Evolutionary conservation across 495 filamentous ascomycete genomes (phyloP).

Genomic region (Aspergillus funiculosus): DNA sequence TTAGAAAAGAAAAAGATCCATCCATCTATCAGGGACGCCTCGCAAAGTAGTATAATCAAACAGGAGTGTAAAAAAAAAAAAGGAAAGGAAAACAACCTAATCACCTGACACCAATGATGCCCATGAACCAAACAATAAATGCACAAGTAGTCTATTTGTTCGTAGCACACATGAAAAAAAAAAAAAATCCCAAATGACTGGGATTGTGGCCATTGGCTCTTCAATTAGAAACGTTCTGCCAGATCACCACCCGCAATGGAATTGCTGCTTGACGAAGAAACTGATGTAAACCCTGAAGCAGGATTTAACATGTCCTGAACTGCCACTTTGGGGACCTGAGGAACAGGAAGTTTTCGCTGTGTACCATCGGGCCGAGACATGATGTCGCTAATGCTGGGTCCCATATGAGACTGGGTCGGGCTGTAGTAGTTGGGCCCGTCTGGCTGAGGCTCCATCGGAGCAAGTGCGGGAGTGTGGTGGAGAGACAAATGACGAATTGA

Average conservation of each 20-base stretch:
- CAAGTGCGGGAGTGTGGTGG: constrained; percentile 80
- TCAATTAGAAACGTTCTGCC: constrained; percentile 36
- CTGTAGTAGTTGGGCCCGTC: constrained; percentile 55
- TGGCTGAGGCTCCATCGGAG: constrained; percentile 80
- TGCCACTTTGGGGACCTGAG: constrained; percentile 77
- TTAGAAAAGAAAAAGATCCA: constrained; percentile 17
- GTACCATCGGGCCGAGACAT: constrained; percentile 80
- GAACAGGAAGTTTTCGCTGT: constrained; percentile 93
- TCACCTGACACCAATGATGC: constrained; percentile 25
- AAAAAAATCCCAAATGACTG: constrained; percentile 16
- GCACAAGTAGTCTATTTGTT: constrained; percentile 44
- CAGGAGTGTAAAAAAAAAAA: constrained; percentile 17
- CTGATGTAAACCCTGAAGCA: constrained; percentile 54
- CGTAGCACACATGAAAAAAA: constrained; percentile 35
- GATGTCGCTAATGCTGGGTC: constrained; percentile 84
- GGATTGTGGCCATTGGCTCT: background rate
- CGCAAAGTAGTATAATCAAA: constrained; percentile 25
- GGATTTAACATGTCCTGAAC: constrained; percentile 79
- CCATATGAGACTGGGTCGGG: constrained; percentile 46
- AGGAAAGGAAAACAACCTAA: constrained; percentile 17
- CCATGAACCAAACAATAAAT: constrained; percentile 33
- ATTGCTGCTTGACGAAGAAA: constrained; percentile 47
- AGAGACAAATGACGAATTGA: constrained; percentile 84
- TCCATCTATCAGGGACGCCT: constrained; percentile 38
- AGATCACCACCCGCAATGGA: constrained; percentile 42